Percentiles rank a stretch among this genome's conserved stretches.
Conservation (phyloP, 2,329 filamentous ascomycete genomes). For the Sporothrix dimorphospora region DNA sequence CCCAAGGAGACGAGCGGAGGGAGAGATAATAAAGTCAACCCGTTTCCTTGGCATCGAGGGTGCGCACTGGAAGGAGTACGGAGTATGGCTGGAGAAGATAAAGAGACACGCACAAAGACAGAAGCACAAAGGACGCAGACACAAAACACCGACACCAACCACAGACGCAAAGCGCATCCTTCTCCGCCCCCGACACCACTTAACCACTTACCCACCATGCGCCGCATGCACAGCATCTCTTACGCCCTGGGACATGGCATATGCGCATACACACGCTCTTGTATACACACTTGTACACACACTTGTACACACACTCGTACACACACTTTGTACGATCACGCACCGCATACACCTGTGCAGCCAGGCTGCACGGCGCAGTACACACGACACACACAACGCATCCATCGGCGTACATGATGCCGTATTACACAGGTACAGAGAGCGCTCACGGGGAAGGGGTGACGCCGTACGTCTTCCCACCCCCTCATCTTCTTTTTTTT, state of each 20-base stretch:
- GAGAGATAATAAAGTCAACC: background rate
- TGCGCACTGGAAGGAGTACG: background rate
- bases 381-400: background rate
- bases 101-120: background rate
- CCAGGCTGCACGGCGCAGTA: background rate
- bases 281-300: background rate
- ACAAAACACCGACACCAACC: constrained; percentile 16
- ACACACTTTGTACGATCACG: background rate
- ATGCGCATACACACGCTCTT: constrained; percentile 6
- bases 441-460: background rate
- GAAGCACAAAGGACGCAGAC: background rate
- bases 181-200: background rate
- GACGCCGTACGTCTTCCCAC: background rate
- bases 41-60: background rate
- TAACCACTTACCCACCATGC: constrained; percentile 1
- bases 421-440: background rate
- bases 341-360: too few species aligned
- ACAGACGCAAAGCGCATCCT: background rate
- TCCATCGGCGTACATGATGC: constrained; percentile 5
- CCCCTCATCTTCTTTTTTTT: background rate
- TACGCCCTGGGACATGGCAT: background rate
- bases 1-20: background rate
- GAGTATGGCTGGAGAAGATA: background rate
- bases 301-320: background rate
- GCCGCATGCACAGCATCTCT: background rate